phyloP scores from a whole-genome alignment of 352 stramenopile genomes.

The Phytopythium litorale region DNA sequence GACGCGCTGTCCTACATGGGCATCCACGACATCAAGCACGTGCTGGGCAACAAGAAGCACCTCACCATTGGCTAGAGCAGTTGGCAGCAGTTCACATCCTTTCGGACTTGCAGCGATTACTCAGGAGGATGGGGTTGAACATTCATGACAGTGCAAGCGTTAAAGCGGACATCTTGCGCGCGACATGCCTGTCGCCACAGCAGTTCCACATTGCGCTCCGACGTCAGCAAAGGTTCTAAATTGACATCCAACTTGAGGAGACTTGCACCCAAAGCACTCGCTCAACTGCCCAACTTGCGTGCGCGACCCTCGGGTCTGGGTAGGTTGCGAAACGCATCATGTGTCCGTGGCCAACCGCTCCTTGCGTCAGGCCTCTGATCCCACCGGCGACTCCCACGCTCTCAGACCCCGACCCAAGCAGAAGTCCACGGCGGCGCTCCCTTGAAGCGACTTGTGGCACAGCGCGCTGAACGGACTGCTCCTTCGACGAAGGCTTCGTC shows the following conservation, averaged over 20 bases:
- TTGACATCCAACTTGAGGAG: neutral
- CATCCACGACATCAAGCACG: constrained; percentile 30
- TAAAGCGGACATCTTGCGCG: neutral
- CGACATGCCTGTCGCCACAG: neutral
- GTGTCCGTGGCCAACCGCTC: neutral
- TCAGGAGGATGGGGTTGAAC: neutral
- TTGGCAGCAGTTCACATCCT: neutral
- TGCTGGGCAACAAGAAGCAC: constrained; percentile 13
- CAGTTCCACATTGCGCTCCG: neutral
- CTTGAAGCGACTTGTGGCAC: neutral
- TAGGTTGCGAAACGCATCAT: neutral
- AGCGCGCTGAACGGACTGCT: neutral
- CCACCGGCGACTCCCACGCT: neutral
- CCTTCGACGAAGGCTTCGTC: no score
- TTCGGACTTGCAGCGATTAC: neutral
- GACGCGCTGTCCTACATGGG: constrained; percentile 23
- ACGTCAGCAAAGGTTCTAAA: neutral
- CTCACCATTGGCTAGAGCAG: neutral
- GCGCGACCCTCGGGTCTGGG: neutral
- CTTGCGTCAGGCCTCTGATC: neutral
- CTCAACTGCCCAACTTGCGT: neutral
- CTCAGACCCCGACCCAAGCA: neutral
- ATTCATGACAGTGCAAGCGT: neutral
- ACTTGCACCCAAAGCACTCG: neutral
- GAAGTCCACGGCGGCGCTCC: neutral